A percentile compares a stretch with the other conserved stretches of the same genome.
phyloP scores from a whole-genome alignment of 2,329 filamentous ascomycete species.

The Sarocladium strictum region DNA sequence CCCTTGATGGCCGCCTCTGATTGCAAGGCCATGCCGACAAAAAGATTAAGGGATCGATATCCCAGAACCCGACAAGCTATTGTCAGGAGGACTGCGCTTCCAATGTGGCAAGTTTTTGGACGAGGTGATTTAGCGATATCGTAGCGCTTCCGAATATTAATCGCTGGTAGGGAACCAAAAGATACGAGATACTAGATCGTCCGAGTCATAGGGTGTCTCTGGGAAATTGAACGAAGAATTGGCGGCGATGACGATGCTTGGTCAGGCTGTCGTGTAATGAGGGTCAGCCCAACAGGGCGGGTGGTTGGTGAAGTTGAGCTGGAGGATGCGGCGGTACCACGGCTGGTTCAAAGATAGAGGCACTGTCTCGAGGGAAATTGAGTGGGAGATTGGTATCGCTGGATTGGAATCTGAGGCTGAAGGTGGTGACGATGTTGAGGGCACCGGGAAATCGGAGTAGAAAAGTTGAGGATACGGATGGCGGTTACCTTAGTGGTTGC shows the following conservation, averaged over 20 bases:
- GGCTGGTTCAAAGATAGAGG: background rate
- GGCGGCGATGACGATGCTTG: no score
- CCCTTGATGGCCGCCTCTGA: slow-evolving; percentile 2
- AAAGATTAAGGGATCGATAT: background rate
- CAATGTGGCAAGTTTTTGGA: background rate
- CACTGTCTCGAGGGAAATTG: background rate
- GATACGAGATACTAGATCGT: no score
- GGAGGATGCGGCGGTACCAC: background rate
- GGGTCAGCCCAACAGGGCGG: no score
- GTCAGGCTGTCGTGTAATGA: no score
- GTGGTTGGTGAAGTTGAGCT: background rate
- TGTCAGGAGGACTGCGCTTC: background rate
- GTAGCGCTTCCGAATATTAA: background rate
- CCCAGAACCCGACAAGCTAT: background rate
- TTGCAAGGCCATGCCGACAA: slow-evolving; percentile 1
- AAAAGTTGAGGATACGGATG: background rate
- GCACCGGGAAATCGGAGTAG: background rate
- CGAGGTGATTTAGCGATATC: background rate
- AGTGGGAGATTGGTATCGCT: background rate
- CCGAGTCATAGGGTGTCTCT: background rate
- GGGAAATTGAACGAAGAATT: no score
- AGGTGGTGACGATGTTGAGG: background rate
- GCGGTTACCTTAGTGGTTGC: background rate
- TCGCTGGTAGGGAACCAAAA: background rate
- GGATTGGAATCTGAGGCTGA: background rate